Evolutionary conservation across 768 basidiomycete genomes (phyloP).

Genomic region (Tulasnella sp.): DNA sequence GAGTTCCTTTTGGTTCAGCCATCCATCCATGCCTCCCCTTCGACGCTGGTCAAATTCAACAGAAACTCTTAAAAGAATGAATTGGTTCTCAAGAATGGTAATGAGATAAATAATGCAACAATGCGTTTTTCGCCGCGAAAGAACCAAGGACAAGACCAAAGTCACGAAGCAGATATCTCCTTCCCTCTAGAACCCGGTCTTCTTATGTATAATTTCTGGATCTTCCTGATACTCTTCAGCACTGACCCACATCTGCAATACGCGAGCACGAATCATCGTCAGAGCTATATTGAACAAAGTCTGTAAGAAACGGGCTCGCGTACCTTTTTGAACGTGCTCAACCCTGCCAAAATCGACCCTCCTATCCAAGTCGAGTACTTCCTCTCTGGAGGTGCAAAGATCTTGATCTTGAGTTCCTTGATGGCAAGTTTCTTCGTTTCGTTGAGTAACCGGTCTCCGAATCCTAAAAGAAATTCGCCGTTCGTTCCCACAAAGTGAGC

Average conservation of each 20-base stretch:
- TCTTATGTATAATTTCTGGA: conserved; percentile 96
- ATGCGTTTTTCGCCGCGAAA: background rate
- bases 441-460: conserved; percentile 90
- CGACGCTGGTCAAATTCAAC: too few relatives aligned
- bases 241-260: conserved; percentile 92
- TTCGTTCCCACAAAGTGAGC: background rate
- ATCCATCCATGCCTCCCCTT: background rate
- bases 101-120: conserved; percentile 1
- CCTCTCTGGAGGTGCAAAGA: conserved; percentile 97
- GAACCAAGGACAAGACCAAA: background rate
- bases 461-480: conserved; percentile 45
- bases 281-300: background rate
- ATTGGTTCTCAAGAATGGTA: background rate
- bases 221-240: conserved; percentile 99
- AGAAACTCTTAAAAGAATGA: background rate
- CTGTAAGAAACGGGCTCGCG: conserved; percentile 3
- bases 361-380: conserved; percentile 98
- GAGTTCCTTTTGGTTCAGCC: background rate
- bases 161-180: background rate
- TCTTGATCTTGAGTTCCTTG: conserved; percentile 97
- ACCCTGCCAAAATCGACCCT: conserved; percentile 89
- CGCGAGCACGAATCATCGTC: background rate
- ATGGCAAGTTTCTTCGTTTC: conserved; percentile 94
- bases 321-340: conserved; percentile 97
- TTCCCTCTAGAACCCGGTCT: conserved; percentile 60